A percentile compares a stretch with the other conserved stretches of the same genome.
Conservation (phyloP, 1,139 yeast species). For the Candida freyschussii region DNA sequence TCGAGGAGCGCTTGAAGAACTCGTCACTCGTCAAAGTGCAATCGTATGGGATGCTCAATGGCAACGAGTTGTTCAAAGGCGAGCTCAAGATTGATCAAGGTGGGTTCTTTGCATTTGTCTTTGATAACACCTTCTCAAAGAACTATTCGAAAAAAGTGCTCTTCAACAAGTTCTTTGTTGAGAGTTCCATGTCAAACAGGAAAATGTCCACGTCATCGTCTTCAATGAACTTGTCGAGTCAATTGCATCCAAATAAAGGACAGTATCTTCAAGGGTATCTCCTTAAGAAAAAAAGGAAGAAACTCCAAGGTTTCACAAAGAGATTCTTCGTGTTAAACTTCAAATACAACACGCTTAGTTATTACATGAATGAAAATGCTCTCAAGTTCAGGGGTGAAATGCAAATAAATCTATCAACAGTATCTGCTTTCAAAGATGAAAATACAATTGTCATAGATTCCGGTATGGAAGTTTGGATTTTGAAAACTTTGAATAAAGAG, state of each 20-base stretch:
- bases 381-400: conserved; percentile 83
- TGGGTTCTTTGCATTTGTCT: conserved; percentile 74
- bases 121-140: conserved; percentile 89
- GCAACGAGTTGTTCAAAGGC: conserved; percentile 61
- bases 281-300: conserved; percentile 72
- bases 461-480: conserved; percentile 92
- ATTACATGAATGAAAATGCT: conserved; percentile 67
- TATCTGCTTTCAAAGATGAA: conserved; percentile 69
- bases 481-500: conserved; percentile 58
- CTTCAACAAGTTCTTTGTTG: conserved; percentile 42
- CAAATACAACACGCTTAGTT: conserved; percentile 77
- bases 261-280: conserved; percentile 70
- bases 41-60: conserved; percentile 44
- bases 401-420: conserved; percentile 76
- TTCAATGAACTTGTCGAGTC: conserved; percentile 19
- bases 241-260: conserved; percentile 44
- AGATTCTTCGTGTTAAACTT: conserved; percentile 80
- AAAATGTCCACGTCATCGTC: conserved; percentile 20
- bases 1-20: conserved; percentile 36
- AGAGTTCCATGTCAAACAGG: conserved; percentile 16
- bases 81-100: conserved; percentile 46
- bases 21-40: conserved; percentile 36
- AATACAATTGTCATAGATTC: conserved; percentile 81
- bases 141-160: conserved; percentile 77
- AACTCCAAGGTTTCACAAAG: conserved; percentile 82